A percentile compares a stretch with the other conserved stretches of the same genome.
phyloP scores from a whole-genome alignment of 1,139 yeast genomes.

The Yamadazyma spencermartinsiae region DNA sequence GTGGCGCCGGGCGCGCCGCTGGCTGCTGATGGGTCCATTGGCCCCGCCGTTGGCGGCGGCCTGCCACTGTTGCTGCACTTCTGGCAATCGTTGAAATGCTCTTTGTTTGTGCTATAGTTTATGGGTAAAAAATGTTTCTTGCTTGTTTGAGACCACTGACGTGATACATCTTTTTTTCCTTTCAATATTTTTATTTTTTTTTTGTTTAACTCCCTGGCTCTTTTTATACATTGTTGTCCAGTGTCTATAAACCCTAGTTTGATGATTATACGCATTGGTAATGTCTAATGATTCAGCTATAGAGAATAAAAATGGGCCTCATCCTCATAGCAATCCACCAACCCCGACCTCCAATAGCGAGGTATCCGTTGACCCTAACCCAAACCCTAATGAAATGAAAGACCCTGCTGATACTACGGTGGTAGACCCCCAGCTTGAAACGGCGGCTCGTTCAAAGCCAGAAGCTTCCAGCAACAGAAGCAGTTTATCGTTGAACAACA shows the following conservation, averaged over 20 bases:
- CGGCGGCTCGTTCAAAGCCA: neutral
- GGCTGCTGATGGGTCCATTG: neutral
- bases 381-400: no score
- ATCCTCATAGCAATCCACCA: no score
- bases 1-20: neutral
- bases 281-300: neutral
- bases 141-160: no score
- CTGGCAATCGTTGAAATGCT: no score
- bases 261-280: neutral
- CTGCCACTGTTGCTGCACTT: no score
- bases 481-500: neutral
- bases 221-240: neutral
- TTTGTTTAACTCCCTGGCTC: neutral
- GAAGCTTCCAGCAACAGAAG: neutral
- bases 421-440: neutral
- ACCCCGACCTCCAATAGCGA: no score
- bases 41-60: no score
- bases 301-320: neutral
- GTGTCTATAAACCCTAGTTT: no score
- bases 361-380: no score
- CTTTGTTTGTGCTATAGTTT: no score
- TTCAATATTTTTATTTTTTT: neutral
- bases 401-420: neutral
- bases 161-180: no score
- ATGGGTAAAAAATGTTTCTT: no score